Conservation (phyloP, 1,284 basidiomycete genomes). For the Stygiomarasmius scandens region DNA sequence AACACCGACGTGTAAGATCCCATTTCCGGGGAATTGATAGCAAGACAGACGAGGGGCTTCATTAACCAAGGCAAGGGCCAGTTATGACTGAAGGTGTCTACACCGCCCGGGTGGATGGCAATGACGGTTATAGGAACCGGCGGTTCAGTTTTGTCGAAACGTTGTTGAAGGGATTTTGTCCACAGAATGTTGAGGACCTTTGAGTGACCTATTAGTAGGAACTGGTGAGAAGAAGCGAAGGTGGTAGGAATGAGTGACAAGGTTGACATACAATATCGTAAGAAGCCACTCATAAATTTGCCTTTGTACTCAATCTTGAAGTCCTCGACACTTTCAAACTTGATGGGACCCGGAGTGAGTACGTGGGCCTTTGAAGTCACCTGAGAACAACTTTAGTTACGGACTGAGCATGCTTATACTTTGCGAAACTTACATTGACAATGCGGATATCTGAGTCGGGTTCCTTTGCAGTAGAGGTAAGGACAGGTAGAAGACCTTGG, state of each 20-base stretch:
- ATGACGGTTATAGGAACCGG: constrained; percentile 30
- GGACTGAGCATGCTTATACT: background rate
- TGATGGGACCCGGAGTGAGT: constrained; percentile 8
- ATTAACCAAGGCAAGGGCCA: constrained; percentile 21
- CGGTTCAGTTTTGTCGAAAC: constrained; percentile 20
- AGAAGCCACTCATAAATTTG: constrained; percentile 9
- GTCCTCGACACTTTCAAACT: constrained; percentile 21
- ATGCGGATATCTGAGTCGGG: constrained; percentile 52
- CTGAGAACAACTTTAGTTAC: constrained; percentile 4
- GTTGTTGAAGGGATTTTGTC: constrained; percentile 28
- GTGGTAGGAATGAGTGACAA: too few species aligned
- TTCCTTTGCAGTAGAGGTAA: constrained; percentile 45
- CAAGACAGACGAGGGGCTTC: constrained; percentile 25
- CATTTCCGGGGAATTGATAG: constrained; percentile 25
- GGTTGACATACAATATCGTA: constrained; percentile 19
- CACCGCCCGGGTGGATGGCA: constrained; percentile 32
- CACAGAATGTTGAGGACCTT: constrained; percentile 30
- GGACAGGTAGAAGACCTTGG: constrained; percentile 47
- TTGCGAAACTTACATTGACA: constrained; percentile 39
- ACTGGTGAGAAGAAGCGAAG: background rate
- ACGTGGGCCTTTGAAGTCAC: constrained; percentile 18
- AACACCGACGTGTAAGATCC: constrained; percentile 38
- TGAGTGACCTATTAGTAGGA: constrained; percentile 21
- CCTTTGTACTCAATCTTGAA: constrained; percentile 17
- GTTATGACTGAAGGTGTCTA: constrained; percentile 29